Base-by-base conservation (phyloP, 768 basidiomycete species). In the Trametes elegans region DNA sequence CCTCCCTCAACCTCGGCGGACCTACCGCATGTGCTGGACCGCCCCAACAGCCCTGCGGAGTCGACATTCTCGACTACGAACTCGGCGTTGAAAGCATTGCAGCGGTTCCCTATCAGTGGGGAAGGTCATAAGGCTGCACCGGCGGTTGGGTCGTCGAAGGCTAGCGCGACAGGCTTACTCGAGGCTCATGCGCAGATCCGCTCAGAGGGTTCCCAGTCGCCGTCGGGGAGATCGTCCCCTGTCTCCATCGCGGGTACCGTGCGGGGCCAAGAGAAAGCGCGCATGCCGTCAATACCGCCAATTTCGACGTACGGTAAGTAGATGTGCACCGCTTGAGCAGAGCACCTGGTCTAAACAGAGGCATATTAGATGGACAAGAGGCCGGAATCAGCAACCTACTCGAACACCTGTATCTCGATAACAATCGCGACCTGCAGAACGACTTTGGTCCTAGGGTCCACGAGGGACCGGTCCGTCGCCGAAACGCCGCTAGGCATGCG, bases 391-490 rank as follows among this genome's bases (percentile, higher is more conserved):
- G 82, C 64, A 89, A 90, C 44, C 75, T 98, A 11, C 74, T 99
- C 19, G 97, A 98, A 66, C 88, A 90, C 53, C 76, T 95, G 19
- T 98, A 93, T 66, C 75, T 92, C 32, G 93, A 95, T 66, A 91
- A 87, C 57, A 86, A 84, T 64, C 84, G 86, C 23, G 93, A 97
- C 54, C 77, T 93, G 2, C 84, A 93, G 54, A 79, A 88, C 26
- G 95, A 99, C 64, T 96, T 99, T 65, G 96, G 96, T 6, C 94
- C 95, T 3, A 82, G 81, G 47, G 82, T 95, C 5, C 85, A 89
- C 52, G 85, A 90, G 55, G 90, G 90, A 0, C 87, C 93, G 34
- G 71, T 90, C 19, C 82, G 93, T 21, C 80, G 91, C 32, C 83
- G 92, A 7, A 88, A 87, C 61, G 76, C 86, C 0, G 77, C 80